Percentiles rank a stretch among this genome's conserved stretches.
Evolutionary conservation across 73 alveolate genomes (phyloP).

Genomic region (Halteria grandinella): DNA sequence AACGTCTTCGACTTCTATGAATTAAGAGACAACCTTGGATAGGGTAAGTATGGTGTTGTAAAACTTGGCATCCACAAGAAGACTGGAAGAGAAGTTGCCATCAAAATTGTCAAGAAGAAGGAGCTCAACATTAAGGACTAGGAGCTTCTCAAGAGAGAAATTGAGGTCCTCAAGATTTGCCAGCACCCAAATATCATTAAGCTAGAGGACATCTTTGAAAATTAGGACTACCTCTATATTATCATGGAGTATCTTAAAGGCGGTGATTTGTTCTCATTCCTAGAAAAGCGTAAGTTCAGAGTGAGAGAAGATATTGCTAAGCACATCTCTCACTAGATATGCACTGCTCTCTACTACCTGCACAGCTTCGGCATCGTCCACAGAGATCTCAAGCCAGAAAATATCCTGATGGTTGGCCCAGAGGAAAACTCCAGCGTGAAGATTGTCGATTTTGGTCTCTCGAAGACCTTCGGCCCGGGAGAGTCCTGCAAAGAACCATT

Average conservation of each 20-base stretch:
- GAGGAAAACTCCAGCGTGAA: conserved; percentile 74
- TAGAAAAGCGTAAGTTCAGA: conserved; percentile 70
- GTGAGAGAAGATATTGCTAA: conserved; percentile 79
- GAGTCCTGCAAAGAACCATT: conserved; percentile 88
- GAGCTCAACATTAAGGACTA: conserved; percentile 43
- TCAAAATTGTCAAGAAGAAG: conserved; percentile 60
- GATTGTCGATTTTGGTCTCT: conserved; percentile 86
- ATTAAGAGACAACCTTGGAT: conserved; percentile 78
- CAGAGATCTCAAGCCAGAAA: conserved; percentile 90
- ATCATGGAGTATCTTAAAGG: conserved; percentile 86
- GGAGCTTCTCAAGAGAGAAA: conserved; percentile 74
- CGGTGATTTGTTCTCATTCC: conserved; percentile 77
- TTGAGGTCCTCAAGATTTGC: conserved; percentile 89
- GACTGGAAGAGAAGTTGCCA: conserved; percentile 76
- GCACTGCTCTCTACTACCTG: conserved; percentile 82
- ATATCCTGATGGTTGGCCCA: conserved; percentile 72
- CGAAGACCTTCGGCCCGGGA: conserved; percentile 82
- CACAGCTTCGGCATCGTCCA: conserved; percentile 83
- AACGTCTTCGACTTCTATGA: conserved; percentile 78
- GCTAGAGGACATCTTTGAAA: conserved; percentile 86
- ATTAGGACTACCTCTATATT: conserved; percentile 73
- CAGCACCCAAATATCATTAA: conserved; percentile 88
- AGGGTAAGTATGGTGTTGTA: conserved; percentile 90
- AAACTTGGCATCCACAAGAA: conserved; percentile 80
- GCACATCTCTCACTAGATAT: conserved; percentile 72